A percentile compares a stretch with the other conserved stretches of the same genome.
Conservation (phyloP, 179 eudicot genomes). For the Dionaea muscipula region DNA sequence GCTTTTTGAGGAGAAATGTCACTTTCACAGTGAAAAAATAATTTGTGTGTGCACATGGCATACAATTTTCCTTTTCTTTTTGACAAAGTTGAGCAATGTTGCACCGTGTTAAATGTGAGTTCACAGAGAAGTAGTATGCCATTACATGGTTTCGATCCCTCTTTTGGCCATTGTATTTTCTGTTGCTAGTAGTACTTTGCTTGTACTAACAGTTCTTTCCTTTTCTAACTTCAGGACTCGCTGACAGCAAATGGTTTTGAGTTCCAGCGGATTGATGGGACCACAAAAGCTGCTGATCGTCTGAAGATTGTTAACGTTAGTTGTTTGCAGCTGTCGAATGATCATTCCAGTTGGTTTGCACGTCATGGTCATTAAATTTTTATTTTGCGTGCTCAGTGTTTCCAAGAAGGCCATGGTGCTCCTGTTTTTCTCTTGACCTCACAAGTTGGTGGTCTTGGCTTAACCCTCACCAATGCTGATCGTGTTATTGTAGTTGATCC, state of each 20-base stretch:
- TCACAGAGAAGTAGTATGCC: no score
- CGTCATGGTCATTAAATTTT: conserved; percentile 1
- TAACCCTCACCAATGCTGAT: conserved; percentile 92
- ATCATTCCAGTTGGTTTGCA: conserved; percentile 4
- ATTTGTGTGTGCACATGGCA: no score
- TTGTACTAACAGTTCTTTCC: neutral
- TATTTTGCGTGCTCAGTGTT: conserved; percentile 41
- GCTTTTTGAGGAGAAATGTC: no score
- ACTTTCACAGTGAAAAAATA: no score
- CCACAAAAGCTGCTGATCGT: conserved; percentile 80
- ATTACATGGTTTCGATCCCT: no score
- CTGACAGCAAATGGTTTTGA: conserved; percentile 39
- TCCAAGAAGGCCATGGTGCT: conserved; percentile 85
- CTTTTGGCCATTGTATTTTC: no score
- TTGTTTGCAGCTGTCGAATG: conserved; percentile 2
- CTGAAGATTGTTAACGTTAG: conserved; percentile 75
- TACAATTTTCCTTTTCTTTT: no score
- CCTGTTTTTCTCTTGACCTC: conserved; percentile 89
- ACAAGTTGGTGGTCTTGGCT: conserved; percentile 97
- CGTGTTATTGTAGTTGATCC: conserved; percentile 99
- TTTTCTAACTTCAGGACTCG: conserved; percentile 41
- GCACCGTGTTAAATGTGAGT: no score
- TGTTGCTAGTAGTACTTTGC: no score
- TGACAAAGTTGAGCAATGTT: no score
- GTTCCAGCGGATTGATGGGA: conserved; percentile 86